These are phyloP conservation scores for Histomonas meleagridis DNA, from an alignment of 208 protist genomes.

Conservation along the genomic window DNA sequence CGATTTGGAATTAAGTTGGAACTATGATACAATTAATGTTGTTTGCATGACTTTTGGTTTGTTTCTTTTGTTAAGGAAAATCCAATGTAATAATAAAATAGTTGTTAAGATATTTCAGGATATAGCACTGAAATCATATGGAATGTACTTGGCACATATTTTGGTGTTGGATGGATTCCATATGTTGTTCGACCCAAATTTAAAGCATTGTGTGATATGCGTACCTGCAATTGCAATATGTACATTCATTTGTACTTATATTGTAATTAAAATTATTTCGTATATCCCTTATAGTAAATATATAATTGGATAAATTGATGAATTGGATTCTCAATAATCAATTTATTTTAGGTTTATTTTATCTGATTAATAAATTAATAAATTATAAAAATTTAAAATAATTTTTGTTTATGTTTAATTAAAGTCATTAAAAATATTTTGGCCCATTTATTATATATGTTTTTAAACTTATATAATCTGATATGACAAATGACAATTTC, in stretches of 20 bases:
- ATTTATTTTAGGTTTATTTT: too few relatives aligned
- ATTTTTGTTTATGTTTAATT: too few relatives aligned
- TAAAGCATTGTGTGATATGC: background rate
- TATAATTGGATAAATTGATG: background rate
- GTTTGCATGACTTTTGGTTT: background rate
- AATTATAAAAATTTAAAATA: too few relatives aligned
- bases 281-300: slow-evolving; percentile 8
- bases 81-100: background rate
- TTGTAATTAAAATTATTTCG: background rate
- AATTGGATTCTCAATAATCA: too few relatives aligned
- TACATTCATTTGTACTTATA: background rate
- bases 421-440: too few relatives aligned
- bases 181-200: background rate
- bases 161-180: background rate
- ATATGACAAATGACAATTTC: too few relatives aligned
- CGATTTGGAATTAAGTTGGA: background rate
- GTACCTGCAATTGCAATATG: background rate
- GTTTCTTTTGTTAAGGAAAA: background rate
- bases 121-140: background rate
- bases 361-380: too few relatives aligned
- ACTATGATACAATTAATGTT: background rate
- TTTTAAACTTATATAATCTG: too few relatives aligned
- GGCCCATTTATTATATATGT: too few relatives aligned
- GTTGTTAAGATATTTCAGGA: background rate
- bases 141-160: background rate